These are phyloP conservation scores for Crithidia thermophila DNA, from an alignment of 208 protist species.

Conservation along the genomic window DNA sequence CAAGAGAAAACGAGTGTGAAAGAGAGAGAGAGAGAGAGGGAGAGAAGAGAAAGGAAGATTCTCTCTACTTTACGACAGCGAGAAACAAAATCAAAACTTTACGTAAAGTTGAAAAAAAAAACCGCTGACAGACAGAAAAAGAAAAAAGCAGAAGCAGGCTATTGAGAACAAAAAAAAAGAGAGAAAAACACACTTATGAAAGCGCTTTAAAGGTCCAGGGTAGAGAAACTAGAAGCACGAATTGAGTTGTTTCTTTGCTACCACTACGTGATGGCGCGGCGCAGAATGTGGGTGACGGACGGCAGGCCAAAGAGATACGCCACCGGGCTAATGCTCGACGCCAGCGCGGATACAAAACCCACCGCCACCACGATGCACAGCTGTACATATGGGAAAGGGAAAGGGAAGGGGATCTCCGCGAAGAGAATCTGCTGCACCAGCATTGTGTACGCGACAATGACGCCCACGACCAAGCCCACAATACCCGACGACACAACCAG, in stretches of 20 bases:
- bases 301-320: slow-evolving; percentile 47
- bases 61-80: too few relatives aligned
- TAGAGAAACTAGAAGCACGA: not conserved
- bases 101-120: too few relatives aligned
- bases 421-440: slow-evolving; percentile 90
- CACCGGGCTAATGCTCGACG: slow-evolving; percentile 65
- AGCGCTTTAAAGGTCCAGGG: too few relatives aligned
- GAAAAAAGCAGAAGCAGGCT: not conserved
- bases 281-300: slow-evolving; percentile 76
- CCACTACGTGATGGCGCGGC: slow-evolving; percentile 30
- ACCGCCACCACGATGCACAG: slow-evolving; percentile 55
- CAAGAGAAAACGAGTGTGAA: not conserved
- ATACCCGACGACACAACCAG: slow-evolving; percentile 91
- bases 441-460: slow-evolving; percentile 91
- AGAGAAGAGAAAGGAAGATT: not conserved
- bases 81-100: too few relatives aligned
- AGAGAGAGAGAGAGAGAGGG: slow-evolving; percentile 10
- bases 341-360: slow-evolving; percentile 50
- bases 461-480: slow-evolving; percentile 91
- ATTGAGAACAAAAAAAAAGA: not conserved
- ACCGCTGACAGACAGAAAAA: not conserved
- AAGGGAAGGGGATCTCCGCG: slow-evolving; percentile 90
- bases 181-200: too few relatives aligned
- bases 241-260: too few relatives aligned
- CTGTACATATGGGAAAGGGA: slow-evolving; percentile 89